A percentile compares a stretch with the other conserved stretches of the same genome.
Conservation (phyloP, 306 rosid genomes). For the Glycine latifolia region DNA sequence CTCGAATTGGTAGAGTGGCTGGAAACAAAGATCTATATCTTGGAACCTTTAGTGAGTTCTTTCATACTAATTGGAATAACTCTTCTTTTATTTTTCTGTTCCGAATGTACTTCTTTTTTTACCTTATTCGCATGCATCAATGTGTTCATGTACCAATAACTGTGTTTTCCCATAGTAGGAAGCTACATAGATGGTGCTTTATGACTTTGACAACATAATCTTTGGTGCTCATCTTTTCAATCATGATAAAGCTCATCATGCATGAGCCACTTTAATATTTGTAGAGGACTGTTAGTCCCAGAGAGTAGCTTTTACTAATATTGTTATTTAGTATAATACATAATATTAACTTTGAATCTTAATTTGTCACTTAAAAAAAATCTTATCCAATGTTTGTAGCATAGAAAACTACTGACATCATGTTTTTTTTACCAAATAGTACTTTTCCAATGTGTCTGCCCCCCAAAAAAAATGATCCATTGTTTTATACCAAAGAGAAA, state of each 20-base stretch:
- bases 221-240: slow-evolving; percentile 49
- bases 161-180: slow-evolving; percentile 45
- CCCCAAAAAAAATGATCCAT: no score
- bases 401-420: not conserved
- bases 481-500: not conserved
- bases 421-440: not conserved
- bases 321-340: slow-evolving; percentile 41
- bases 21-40: slow-evolving; percentile 96
- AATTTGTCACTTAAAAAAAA: slow-evolving; percentile 14
- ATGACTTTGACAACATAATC: slow-evolving; percentile 44
- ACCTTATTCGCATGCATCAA: not conserved
- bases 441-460: not conserved
- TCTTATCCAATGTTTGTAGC: slow-evolving; percentile 14
- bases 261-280: slow-evolving; percentile 40
- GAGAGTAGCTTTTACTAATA: slow-evolving; percentile 46
- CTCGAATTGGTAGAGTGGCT: slow-evolving; percentile 93
- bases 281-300: not conserved
- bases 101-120: not conserved
- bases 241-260: slow-evolving; percentile 39
- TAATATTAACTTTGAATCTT: slow-evolving; percentile 38
- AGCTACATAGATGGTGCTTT: slow-evolving; percentile 43
- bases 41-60: slow-evolving; percentile 86
- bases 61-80: not conserved
- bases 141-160: slow-evolving; percentile 19
- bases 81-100: not conserved